phyloP scores from a whole-genome alignment of 495 filamentous ascomycete species.

The Arthonia radiata region DNA sequence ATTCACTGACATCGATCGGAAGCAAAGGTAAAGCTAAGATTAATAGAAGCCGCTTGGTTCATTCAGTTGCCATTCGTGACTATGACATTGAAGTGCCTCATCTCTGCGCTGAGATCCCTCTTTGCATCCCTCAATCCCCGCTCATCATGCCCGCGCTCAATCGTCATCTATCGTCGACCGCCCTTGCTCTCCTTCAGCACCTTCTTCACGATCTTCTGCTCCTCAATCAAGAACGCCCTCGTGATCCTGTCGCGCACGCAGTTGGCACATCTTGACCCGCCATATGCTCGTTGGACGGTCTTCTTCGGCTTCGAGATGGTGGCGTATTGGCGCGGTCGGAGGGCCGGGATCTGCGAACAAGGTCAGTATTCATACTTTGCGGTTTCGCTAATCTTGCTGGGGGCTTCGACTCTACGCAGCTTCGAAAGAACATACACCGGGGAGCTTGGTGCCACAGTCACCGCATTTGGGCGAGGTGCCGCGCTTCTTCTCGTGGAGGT shows the following conservation, averaged over 20 bases:
- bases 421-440: slow-evolving; percentile 89
- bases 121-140: no score
- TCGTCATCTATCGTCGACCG: no score
- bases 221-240: slow-evolving; percentile 95
- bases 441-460: slow-evolving; percentile 89
- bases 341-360: slow-evolving; percentile 57
- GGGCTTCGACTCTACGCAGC: no score
- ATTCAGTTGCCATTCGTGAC: no score
- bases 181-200: neutral
- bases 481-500: slow-evolving; percentile 97
- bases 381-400: no score
- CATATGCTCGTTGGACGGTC: slow-evolving; percentile 94
- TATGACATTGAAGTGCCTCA: no score
- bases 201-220: slow-evolving; percentile 99
- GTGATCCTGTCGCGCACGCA: slow-evolving; percentile 96
- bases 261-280: slow-evolving; percentile 91
- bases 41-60: no score
- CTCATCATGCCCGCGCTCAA: no score
- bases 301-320: slow-evolving; percentile 93
- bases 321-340: slow-evolving; percentile 91
- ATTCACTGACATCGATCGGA: no score
- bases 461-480: slow-evolving; percentile 92
- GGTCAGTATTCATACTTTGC: neutral
- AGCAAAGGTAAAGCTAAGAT: no score
- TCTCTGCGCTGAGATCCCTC: no score